phyloP scores from a whole-genome alignment of 192 early-diverging fungal species.

The Linnemannia hyalina region DNA sequence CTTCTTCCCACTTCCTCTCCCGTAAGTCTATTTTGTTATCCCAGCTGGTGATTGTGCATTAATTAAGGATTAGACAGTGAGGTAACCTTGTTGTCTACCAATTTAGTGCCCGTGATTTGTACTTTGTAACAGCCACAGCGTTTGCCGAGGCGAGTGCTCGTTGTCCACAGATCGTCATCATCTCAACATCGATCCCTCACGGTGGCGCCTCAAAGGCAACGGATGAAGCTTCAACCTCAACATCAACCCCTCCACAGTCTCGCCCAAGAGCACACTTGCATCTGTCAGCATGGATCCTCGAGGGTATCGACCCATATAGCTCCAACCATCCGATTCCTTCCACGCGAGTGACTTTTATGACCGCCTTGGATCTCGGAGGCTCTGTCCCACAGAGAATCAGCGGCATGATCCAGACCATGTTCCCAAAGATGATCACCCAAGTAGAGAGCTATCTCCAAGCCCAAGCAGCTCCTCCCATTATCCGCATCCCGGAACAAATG shows the following conservation, averaged over 20 bases:
- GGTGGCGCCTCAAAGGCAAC: background rate
- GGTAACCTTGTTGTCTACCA: background rate
- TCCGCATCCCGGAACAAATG: conserved; percentile 47
- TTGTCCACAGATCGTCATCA: conserved; percentile 38
- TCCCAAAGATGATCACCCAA: conserved; percentile 58
- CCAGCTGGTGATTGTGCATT: too few species aligned
- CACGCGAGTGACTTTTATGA: conserved; percentile 63
- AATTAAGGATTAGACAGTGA: too few species aligned
- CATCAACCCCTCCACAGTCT: conserved; percentile 6
- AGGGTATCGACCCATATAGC: conserved; percentile 65
- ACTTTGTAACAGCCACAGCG: conserved; percentile 52
- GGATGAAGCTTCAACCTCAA: background rate
- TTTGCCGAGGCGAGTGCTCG: conserved; percentile 19
- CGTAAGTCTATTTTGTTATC: conserved; percentile 43
- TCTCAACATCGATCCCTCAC: conserved; percentile 42
- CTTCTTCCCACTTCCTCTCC: conserved; percentile 61
- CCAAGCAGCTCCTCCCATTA: conserved; percentile 58
- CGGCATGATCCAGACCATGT: conserved; percentile 57
- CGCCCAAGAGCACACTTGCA: conserved; percentile 54
- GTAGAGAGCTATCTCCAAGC: conserved; percentile 60
- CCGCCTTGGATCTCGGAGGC: conserved; percentile 60
- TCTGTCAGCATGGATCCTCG: conserved; percentile 67
- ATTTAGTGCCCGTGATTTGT: conserved; percentile 59
- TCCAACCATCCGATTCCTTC: conserved; percentile 67
- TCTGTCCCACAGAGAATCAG: conserved; percentile 63